Percentiles rank a stretch among this genome's conserved stretches.
Conservation (phyloP, 768 basidiomycete species). For the Nidularia sp. region DNA sequence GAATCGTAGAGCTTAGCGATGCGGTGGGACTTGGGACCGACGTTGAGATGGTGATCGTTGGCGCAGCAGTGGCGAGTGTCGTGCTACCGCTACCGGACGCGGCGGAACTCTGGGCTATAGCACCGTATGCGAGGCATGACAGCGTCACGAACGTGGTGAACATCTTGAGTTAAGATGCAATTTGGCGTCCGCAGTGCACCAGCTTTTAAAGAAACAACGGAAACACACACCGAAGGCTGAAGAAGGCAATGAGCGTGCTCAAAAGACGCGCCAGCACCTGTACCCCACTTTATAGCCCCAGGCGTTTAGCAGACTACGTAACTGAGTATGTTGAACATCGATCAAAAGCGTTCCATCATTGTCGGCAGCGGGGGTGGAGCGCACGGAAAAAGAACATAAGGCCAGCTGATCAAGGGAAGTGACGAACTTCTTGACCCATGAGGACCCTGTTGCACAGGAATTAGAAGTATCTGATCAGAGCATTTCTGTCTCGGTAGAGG, state of each 20-base stretch:
- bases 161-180: conserved; percentile 11
- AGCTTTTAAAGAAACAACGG: background rate
- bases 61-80: conserved; percentile 2
- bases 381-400: conserved; percentile 9
- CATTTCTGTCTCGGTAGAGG: too few relatives aligned
- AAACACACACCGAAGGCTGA: background rate
- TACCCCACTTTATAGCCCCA: conserved; percentile 10
- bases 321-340: background rate
- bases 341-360: conserved; percentile 6
- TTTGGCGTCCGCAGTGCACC: background rate
- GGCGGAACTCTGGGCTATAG: conserved; percentile 14
- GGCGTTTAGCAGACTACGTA: background rate
- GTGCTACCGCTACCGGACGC: conserved; percentile 4
- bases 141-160: conserved; percentile 13
- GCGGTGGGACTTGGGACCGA: conserved; percentile 62
- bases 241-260: background rate
- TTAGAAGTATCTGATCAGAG: background rate
- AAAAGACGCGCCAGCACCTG: background rate
- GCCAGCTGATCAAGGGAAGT: background rate
- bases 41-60: conserved; percentile 48
- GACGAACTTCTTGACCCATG: too few relatives aligned
- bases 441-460: background rate
- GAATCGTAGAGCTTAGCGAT: conserved; percentile 45
- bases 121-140: conserved; percentile 9
- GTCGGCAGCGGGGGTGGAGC: conserved; percentile 16